Conservation (phyloP, 2,329 filamentous ascomycete species). For the Cordyceps cateniannulata region DNA sequence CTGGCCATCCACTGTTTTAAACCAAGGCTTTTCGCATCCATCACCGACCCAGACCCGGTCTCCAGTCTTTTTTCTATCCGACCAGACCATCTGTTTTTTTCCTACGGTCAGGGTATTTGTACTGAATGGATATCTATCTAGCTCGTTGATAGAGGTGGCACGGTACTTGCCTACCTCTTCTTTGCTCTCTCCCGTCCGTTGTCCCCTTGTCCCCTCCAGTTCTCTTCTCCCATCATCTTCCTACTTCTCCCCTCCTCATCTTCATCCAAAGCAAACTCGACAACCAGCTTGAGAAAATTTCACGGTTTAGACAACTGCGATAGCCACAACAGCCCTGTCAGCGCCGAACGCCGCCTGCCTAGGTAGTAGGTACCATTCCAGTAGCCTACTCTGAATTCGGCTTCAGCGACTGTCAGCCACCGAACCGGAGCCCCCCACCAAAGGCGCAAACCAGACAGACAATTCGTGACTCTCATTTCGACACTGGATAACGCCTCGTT, state of each 20-base stretch:
- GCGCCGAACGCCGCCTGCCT: background rate
- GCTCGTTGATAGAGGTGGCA: background rate
- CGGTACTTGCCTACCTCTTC: background rate
- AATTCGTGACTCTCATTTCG: background rate
- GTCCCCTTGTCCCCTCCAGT: background rate
- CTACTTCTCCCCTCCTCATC: background rate
- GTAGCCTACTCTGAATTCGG: constrained; percentile 6
- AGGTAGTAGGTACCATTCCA: background rate
- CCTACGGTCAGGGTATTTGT: background rate
- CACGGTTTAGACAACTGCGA: background rate
- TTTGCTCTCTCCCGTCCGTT: background rate
- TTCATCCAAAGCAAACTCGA: background rate
- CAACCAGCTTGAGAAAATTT: background rate
- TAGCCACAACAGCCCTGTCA: background rate
- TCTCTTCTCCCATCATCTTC: background rate
- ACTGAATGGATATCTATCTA: background rate
- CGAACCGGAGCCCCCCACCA: background rate
- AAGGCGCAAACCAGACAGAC: constrained; percentile 1
- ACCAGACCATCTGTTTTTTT: background rate
- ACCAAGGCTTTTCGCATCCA: background rate
- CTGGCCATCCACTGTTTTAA: background rate
- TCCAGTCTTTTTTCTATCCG: constrained; percentile 3
- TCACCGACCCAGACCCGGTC: constrained; percentile 7
- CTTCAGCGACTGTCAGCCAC: background rate
- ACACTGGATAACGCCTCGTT: background rate